Conservation (phyloP, 345 rosid species). For the Schrenkiella parvula region DNA sequence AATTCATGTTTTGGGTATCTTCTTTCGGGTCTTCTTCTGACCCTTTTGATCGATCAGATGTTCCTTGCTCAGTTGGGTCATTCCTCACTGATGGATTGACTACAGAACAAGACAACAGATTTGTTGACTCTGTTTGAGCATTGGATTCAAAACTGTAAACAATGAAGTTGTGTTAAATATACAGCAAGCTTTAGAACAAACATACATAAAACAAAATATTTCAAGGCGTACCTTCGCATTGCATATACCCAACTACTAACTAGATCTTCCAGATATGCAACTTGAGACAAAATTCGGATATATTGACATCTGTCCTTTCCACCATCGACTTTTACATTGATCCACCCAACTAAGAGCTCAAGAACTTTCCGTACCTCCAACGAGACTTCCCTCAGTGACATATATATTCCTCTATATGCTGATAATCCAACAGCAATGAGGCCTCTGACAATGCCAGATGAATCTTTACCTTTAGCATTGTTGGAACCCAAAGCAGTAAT, state of each 20-base stretch:
- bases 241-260: conserved; percentile 86
- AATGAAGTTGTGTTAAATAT: conserved; percentile 29
- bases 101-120: conserved; percentile 33
- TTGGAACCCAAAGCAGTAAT: conserved; percentile 41
- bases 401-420: conserved; percentile 74
- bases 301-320: conserved; percentile 80
- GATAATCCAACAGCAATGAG: conserved; percentile 80
- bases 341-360: conserved; percentile 73
- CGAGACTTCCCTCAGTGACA: conserved; percentile 71
- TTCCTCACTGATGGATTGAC: conserved; percentile 32
- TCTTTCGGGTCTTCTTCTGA: conserved; percentile 28
- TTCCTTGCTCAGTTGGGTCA: conserved; percentile 34
- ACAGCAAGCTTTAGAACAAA: conserved; percentile 12
- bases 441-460: conserved; percentile 68
- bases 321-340: conserved; percentile 65
- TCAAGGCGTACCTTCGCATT: conserved; percentile 60
- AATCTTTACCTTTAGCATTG: conserved; percentile 59
- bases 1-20: conserved; percentile 30
- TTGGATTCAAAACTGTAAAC: conserved; percentile 67
- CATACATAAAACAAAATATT: conserved; percentile 4
- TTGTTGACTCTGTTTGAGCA: conserved; percentile 36
- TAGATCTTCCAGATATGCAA: conserved; percentile 88
- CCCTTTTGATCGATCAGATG: conserved; percentile 31
- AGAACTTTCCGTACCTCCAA: conserved; percentile 82
- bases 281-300: conserved; percentile 77